Conservation (phyloP, 1,139 yeast genomes). For the Taiozyma sp. region DNA sequence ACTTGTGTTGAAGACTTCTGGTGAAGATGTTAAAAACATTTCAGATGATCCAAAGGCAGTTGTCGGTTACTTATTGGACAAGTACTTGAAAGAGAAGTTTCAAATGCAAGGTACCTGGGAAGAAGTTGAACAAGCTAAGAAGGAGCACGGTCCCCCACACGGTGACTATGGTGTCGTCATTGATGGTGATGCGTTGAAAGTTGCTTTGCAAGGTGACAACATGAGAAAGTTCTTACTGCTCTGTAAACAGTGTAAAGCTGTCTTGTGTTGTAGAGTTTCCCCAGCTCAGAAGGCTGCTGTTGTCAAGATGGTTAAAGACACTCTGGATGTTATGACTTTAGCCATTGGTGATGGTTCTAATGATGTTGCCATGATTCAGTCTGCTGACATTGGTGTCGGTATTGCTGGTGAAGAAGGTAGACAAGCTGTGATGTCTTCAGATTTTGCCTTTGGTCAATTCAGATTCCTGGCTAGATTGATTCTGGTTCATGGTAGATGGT, state of each 20-base stretch:
- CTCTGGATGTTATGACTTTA: constrained; percentile 80
- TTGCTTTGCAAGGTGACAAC: constrained; percentile 57
- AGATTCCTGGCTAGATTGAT: constrained; percentile 74
- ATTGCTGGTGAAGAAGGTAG: constrained; percentile 98
- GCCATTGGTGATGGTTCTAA: constrained; percentile 99
- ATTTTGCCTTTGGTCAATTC: constrained; percentile 95
- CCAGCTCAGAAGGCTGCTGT: constrained; percentile 97
- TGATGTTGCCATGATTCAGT: constrained; percentile 98
- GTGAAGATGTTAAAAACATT: constrained; percentile 32
- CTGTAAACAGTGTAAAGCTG: constrained; percentile 93
- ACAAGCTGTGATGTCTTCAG: constrained; percentile 97
- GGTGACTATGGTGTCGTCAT: constrained; percentile 79
- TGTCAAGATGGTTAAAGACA: constrained; percentile 80
- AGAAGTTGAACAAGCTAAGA: constrained; percentile 56
- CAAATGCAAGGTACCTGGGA: constrained; percentile 56
- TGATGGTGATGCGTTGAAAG: constrained; percentile 87
- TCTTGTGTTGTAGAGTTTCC: constrained; percentile 91
- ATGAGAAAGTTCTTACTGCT: constrained; percentile 71
- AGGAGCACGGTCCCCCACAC: constrained; percentile 73
- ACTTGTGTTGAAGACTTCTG: constrained; percentile 52
- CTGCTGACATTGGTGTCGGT: constrained; percentile 97
- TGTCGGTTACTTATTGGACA: constrained; percentile 52
- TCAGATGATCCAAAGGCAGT: constrained; percentile 34
- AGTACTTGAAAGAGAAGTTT: constrained; percentile 58
- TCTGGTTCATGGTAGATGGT: constrained; percentile 95